Conservation (phyloP, 106 monocot species). For the Dendrobium officinale region DNA sequence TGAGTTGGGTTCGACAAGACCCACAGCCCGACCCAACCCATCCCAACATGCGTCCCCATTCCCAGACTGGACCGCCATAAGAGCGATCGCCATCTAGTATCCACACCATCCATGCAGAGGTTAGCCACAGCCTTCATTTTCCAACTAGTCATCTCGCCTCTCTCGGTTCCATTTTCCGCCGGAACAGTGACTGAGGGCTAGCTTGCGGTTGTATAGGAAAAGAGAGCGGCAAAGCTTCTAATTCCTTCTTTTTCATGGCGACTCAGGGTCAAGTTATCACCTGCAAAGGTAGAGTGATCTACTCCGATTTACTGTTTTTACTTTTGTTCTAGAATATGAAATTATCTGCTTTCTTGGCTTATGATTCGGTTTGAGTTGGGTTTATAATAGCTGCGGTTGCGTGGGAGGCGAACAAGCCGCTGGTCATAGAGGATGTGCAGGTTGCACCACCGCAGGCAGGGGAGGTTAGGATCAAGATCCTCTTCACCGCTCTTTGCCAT, state of each 20-base stretch:
- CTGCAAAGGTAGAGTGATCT: conserved; percentile 69
- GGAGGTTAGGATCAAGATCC: conserved; percentile 88
- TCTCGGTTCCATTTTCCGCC: background rate
- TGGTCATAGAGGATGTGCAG: conserved; percentile 90
- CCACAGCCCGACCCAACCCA: background rate
- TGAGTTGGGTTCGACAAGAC: too few relatives aligned
- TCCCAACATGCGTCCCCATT: background rate
- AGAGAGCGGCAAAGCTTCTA: background rate
- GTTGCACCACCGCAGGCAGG: conserved; percentile 97
- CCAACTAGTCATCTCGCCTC: background rate
- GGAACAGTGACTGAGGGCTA: background rate
- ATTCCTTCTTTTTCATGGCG: conserved; percentile 8
- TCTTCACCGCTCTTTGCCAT: conserved; percentile 95
- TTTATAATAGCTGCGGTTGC: conserved; percentile 71
- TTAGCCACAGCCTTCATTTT: background rate
- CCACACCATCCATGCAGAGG: background rate
- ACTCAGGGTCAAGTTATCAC: conserved; percentile 80
- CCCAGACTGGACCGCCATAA: background rate
- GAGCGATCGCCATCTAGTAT: background rate
- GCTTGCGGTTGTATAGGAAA: too few relatives aligned
- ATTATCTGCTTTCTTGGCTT: background rate
- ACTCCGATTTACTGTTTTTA: background rate
- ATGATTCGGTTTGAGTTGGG: background rate
- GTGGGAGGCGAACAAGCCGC: conserved; percentile 89
- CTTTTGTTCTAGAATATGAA: background rate